Conservation (phyloP, 805 yeast genomes). For the Wickerhamomyces sydowiorum region DNA sequence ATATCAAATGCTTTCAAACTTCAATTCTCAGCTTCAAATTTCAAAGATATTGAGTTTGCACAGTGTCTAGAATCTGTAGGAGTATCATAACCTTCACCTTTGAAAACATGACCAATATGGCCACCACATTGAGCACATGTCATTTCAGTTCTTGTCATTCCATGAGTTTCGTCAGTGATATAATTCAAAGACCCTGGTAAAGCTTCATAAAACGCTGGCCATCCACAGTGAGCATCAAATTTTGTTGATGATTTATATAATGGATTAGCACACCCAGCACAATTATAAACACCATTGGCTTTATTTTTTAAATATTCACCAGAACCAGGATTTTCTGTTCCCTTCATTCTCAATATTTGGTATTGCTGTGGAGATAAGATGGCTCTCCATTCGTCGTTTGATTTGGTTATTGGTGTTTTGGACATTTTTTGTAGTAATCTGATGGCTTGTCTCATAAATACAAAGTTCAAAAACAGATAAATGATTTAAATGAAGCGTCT, state of each 20-base stretch:
- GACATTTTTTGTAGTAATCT: conserved; percentile 3
- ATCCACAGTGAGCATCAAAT: conserved; percentile 90
- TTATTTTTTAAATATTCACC: conserved; percentile 36
- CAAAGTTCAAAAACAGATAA: background rate
- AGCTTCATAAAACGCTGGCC: conserved; percentile 97
- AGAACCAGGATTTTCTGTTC: conserved; percentile 40
- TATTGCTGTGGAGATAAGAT: conserved; percentile 71
- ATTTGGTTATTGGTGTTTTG: conserved; percentile 14
- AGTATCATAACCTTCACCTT: conserved; percentile 79
- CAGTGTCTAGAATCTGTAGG: conserved; percentile 95
- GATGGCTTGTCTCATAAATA: conserved; percentile 1
- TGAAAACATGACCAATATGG: conserved; percentile 92
- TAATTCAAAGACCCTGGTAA: conserved; percentile 71
- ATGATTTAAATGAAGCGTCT: background rate
- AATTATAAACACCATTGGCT: conserved; percentile 59
- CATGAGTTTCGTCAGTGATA: conserved; percentile 54
- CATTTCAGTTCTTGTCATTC: conserved; percentile 88
- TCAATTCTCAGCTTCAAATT: conserved; percentile 36
- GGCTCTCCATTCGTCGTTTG: conserved; percentile 75
- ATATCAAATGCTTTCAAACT: too few relatives aligned
- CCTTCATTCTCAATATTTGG: conserved; percentile 63
- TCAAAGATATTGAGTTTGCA: conserved; percentile 80
- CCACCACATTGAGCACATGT: conserved; percentile 86
- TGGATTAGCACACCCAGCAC: conserved; percentile 84
- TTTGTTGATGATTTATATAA: conserved; percentile 75